Percentiles rank a stretch among this genome's conserved stretches.
These are phyloP conservation scores for Ceratocystis albifundus DNA, from an alignment of 2,329 filamentous ascomycete species.

Conservation along the genomic window DNA sequence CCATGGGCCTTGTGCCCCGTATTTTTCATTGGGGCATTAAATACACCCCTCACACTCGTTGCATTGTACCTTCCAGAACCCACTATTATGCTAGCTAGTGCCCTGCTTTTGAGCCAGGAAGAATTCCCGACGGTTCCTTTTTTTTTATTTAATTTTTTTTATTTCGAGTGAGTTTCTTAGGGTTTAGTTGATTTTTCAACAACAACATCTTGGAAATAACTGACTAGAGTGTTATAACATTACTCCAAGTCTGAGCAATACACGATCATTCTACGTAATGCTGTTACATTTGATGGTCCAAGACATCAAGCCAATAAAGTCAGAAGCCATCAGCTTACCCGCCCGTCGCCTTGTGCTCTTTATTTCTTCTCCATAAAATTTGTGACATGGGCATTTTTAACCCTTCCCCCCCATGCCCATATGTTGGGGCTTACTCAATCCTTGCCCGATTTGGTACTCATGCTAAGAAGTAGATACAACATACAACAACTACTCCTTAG, in stretches of 20 bases:
- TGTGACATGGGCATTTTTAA: not conserved
- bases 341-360: not conserved
- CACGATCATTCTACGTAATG: no score
- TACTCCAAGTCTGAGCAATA: no score
- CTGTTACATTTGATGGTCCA: no score
- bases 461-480: not conserved
- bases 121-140: conserved; percentile 9
- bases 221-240: no score
- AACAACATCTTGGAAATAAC: no score
- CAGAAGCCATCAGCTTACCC: no score
- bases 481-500: not conserved
- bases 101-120: not conserved
- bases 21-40: conserved; percentile 21
- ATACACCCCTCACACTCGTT: not conserved
- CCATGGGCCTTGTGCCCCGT: conserved; percentile 3
- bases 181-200: not conserved
- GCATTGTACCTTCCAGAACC: not conserved
- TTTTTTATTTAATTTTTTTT: no score
- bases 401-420: not conserved
- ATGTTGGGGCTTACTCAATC: conserved; percentile 11
- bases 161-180: not conserved
- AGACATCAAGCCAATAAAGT: no score
- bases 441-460: conserved; percentile 2
- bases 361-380: not conserved
- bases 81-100: not conserved